A percentile compares a stretch with the other conserved stretches of the same genome.
Evolutionary conservation across 352 stramenopile species (phyloP).

Genomic region (Halophytophthora polymorphica): DNA sequence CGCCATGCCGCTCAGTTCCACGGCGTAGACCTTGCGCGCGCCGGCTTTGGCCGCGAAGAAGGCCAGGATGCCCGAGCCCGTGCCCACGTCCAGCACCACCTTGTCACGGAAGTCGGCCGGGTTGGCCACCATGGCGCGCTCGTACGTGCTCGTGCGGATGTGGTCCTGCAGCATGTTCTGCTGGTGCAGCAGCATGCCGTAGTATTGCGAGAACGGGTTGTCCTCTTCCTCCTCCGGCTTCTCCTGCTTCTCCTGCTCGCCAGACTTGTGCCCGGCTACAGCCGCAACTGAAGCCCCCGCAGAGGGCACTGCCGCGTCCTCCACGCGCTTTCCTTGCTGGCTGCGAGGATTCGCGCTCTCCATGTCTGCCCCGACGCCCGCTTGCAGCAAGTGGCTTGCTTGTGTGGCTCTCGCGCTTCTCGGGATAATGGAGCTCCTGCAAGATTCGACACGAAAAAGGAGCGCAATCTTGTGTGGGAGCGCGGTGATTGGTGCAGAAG

Average conservation of each 20-base stretch:
- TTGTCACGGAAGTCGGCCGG: slow-evolving; percentile 94
- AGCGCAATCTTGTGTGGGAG: no score
- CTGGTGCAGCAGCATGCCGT: slow-evolving; percentile 96
- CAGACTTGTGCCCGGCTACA: not conserved
- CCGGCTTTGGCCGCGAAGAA: slow-evolving; percentile 98
- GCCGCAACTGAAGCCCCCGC: not conserved
- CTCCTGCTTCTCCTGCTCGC: not conserved
- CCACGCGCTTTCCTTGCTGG: no score
- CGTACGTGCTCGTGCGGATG: slow-evolving; percentile 98
- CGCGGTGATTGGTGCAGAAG: no score
- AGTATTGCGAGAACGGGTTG: slow-evolving; percentile 94
- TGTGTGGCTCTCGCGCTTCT: no score
- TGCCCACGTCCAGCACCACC: slow-evolving; percentile 99
- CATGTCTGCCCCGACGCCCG: no score
- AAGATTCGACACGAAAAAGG: no score
- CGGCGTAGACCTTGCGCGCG: slow-evolving; percentile 92
- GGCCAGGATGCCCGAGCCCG: slow-evolving; percentile 98
- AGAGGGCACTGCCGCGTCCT: slow-evolving; percentile 1
- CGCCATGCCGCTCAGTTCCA: slow-evolving; percentile 98
- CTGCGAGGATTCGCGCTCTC: no score
- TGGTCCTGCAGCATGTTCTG: slow-evolving; percentile 99
- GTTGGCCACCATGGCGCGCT: slow-evolving; percentile 97
- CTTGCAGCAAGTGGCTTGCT: no score
- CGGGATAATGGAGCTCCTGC: no score
- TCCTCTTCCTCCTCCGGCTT: slow-evolving; percentile 46